Conservation (phyloP, 2,329 filamentous ascomycete genomes). For the Penicillium expansum region DNA sequence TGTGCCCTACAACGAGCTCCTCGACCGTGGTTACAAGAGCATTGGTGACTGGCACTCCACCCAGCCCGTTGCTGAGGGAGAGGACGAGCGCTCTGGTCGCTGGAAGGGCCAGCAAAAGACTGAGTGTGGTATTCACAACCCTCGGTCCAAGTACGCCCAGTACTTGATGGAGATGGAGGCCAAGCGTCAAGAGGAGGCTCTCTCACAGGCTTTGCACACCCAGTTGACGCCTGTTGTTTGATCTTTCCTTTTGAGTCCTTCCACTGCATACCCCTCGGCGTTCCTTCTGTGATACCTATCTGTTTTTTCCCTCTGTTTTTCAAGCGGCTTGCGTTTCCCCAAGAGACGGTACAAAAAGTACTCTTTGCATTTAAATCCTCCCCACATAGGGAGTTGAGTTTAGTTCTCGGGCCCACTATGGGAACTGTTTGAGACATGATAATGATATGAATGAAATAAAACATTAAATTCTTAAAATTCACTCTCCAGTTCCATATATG, state of each 20-base stretch:
- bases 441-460: conserved; percentile 15
- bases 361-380: background rate
- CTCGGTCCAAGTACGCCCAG: conserved; percentile 86
- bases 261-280: conserved; percentile 21
- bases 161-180: conserved; percentile 72
- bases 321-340: conserved; percentile 4
- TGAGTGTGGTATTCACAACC: conserved; percentile 98
- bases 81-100: conserved; percentile 92
- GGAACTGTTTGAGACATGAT: conserved; percentile 12
- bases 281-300: conserved; percentile 23
- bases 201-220: conserved; percentile 46
- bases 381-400: background rate
- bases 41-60: conserved; percentile 98
- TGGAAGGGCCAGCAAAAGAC: conserved; percentile 98
- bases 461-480: background rate
- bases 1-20: conserved; percentile 88
- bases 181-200: conserved; percentile 60
- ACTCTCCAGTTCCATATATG: background rate
- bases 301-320: conserved; percentile 1
- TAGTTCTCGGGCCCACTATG: background rate
- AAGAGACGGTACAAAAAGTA: background rate
- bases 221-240: conserved; percentile 30
- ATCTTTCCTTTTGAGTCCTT: conserved; percentile 13
- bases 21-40: conserved; percentile 96
- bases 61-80: conserved; percentile 79